These are phyloP conservation scores for Nicotiana tomentosiformis DNA, from an alignment of 257 asterid genomes.

Conservation along the genomic window DNA sequence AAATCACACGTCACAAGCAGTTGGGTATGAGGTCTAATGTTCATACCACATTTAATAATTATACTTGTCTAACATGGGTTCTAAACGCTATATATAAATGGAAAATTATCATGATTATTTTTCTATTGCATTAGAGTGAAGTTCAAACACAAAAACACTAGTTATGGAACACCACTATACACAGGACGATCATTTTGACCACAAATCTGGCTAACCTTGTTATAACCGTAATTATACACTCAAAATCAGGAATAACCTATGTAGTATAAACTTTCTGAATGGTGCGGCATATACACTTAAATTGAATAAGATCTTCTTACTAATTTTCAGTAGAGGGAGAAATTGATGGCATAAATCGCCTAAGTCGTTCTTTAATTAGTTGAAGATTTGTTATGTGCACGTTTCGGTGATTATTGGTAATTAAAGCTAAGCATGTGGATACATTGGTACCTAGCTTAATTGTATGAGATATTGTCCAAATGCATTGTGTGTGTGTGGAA, in stretches of 20 bases:
- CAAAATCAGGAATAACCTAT: background rate
- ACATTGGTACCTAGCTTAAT: conserved; percentile 5
- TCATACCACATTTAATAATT: background rate
- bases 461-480: conserved; percentile 28
- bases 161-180: background rate
- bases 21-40: conserved; percentile 8
- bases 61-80: background rate
- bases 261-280: background rate
- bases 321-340: background rate
- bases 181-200: background rate
- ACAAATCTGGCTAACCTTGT: background rate
- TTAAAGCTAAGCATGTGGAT: conserved; percentile 40
- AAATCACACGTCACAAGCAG: conserved; percentile 20
- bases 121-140: background rate
- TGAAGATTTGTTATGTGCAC: conserved; percentile 39
- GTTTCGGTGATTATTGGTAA: conserved; percentile 31
- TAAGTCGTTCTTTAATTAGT: conserved; percentile 1
- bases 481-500: conserved; percentile 13
- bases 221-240: background rate
- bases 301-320: too few relatives aligned
- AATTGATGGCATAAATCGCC: conserved; percentile 20
- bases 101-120: background rate
- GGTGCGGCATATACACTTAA: background rate
- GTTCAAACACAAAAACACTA: background rate
- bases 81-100: background rate